phyloP scores from a whole-genome alignment of 108 stramenopile genomes.

The Cyclotella sp. region DNA sequence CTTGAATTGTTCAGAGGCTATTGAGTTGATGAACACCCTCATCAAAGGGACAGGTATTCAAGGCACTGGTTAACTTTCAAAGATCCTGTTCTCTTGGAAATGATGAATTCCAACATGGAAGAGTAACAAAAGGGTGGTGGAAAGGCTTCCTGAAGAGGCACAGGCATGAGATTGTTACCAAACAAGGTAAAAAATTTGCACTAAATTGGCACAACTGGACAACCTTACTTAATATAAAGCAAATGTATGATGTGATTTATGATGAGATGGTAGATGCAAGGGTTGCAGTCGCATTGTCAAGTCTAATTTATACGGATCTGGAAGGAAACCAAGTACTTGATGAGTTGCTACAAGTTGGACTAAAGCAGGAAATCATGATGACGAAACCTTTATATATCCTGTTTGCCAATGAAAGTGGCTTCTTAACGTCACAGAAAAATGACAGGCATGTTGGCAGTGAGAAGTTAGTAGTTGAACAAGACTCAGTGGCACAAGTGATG shows the following conservation, averaged over 20 bases:
- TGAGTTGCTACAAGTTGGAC: too few relatives aligned
- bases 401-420: too few relatives aligned
- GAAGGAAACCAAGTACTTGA: neutral
- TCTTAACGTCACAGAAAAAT: too few relatives aligned
- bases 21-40: too few relatives aligned
- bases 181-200: slow-evolving; percentile 15
- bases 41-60: too few relatives aligned
- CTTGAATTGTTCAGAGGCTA: too few relatives aligned
- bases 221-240: slow-evolving; percentile 21
- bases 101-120: neutral
- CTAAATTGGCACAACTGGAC: slow-evolving; percentile 12
- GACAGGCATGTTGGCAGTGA: slow-evolving; percentile 8
- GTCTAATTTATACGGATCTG: neutral
- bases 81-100: neutral
- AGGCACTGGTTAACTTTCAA: slow-evolving; percentile 3
- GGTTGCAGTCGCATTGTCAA: neutral
- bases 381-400: slow-evolving; percentile 12
- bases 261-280: slow-evolving; percentile 32
- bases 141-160: slow-evolving; percentile 16
- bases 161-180: neutral
- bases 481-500: too few relatives aligned
- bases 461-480: neutral
- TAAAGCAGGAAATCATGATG: neutral
- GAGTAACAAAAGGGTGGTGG: slow-evolving; percentile 6
- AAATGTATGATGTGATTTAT: slow-evolving; percentile 34